phyloP scores from a whole-genome alignment of 805 yeast genomes.

The Teunomyces kruisii region DNA sequence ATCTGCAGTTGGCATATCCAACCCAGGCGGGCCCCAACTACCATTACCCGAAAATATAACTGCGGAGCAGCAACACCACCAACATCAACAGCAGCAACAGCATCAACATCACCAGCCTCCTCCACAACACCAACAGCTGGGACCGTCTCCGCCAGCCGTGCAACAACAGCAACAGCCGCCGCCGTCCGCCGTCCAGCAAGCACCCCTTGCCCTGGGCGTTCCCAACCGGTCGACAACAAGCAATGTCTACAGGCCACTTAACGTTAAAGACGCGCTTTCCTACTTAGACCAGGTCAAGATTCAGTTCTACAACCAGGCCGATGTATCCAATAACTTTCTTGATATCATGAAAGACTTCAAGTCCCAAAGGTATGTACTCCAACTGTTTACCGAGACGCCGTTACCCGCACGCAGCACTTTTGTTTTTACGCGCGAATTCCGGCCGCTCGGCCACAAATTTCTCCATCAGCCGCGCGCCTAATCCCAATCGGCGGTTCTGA shows the following conservation, averaged over 20 bases:
- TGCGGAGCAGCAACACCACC: conserved; percentile 18
- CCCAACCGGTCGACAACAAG: conserved; percentile 43
- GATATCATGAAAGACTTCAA: conserved; percentile 99
- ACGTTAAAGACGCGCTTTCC: conserved; percentile 93
- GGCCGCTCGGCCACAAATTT: conserved; percentile 1
- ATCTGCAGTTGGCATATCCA: conserved; percentile 19
- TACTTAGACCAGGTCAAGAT: conserved; percentile 94
- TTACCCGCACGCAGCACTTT: not conserved
- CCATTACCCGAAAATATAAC: conserved; percentile 30
- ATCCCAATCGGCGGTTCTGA: not conserved
- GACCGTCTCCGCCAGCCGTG: conserved; percentile 3
- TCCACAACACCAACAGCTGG: conserved; percentile 8
- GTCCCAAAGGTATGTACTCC: conserved; percentile 70
- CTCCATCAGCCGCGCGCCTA: conserved; percentile 1
- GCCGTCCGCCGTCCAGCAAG: conserved; percentile 11
- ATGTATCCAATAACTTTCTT: conserved; percentile 90
- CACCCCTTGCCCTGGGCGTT: conserved; percentile 27
- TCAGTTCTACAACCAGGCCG: conserved; percentile 90
- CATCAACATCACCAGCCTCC: conserved; percentile 12
- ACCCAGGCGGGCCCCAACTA: conserved; percentile 18
- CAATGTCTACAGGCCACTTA: conserved; percentile 69
- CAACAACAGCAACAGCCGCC: conserved; percentile 13
- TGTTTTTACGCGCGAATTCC: not conserved
- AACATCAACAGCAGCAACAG: conserved; percentile 13
- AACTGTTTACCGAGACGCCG: conserved; percentile 2